Conservation (phyloP, 2,329 filamentous ascomycete species). For the Lecanicillium sp. region DNA sequence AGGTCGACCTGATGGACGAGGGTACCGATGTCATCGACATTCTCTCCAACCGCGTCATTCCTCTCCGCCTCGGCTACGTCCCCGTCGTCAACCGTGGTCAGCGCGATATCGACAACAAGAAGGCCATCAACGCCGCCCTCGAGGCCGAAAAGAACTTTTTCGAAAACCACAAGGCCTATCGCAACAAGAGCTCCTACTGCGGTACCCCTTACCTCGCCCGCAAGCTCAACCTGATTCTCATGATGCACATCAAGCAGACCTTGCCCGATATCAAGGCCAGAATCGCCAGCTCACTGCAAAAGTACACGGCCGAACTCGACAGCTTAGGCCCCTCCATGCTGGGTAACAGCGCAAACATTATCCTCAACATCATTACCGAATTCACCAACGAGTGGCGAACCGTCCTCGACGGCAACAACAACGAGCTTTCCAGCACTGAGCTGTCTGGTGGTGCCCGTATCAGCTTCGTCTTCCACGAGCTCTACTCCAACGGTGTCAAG, state of each 20-base stretch:
- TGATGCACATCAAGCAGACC: slow-evolving; percentile 99
- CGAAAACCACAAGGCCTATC: slow-evolving; percentile 96
- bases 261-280: slow-evolving; percentile 97
- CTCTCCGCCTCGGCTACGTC: slow-evolving; percentile 87
- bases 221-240: slow-evolving; percentile 96
- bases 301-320: slow-evolving; percentile 77
- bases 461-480: slow-evolving; percentile 97
- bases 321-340: slow-evolving; percentile 89
- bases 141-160: slow-evolving; percentile 97
- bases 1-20: slow-evolving; percentile 98
- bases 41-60: slow-evolving; percentile 93
- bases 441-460: slow-evolving; percentile 96
- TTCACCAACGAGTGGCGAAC: slow-evolving; percentile 98
- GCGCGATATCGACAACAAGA: slow-evolving; percentile 97
- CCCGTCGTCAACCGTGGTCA: slow-evolving; percentile 97
- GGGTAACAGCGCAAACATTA: slow-evolving; percentile 91
- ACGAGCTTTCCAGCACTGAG: slow-evolving; percentile 88
- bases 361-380: slow-evolving; percentile 97
- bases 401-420: slow-evolving; percentile 92
- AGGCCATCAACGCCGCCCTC: slow-evolving; percentile 82
- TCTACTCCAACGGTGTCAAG: slow-evolving; percentile 96
- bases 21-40: slow-evolving; percentile 98
- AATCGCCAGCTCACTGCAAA: slow-evolving; percentile 88
- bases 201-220: slow-evolving; percentile 94
- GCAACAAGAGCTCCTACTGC: slow-evolving; percentile 98